Conservation (phyloP, 108 stramenopile genomes). For the Ochromonas danica region DNA sequence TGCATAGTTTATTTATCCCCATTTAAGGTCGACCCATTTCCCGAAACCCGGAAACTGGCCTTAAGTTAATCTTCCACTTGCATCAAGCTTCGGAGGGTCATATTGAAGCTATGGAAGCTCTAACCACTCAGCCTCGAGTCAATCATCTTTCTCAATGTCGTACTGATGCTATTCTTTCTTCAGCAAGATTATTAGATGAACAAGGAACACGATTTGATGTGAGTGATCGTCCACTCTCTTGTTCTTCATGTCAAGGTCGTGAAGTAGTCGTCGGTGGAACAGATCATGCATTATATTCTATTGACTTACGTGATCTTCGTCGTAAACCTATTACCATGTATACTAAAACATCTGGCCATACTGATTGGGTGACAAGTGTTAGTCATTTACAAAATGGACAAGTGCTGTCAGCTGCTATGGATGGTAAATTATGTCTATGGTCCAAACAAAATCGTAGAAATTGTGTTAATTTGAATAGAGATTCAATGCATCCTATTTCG, state of each 20-base stretch:
- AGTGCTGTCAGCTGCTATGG: conserved; percentile 18
- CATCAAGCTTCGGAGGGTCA: no score
- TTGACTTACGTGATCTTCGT: background rate
- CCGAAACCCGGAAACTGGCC: no score
- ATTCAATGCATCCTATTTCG: background rate
- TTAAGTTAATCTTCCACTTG: no score
- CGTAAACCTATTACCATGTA: background rate
- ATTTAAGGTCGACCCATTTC: no score
- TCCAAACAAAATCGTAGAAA: background rate
- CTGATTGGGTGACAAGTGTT: conserved; percentile 25
- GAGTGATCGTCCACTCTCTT: background rate
- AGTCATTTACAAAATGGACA: background rate
- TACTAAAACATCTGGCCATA: conserved; percentile 1
- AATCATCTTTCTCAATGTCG: no score
- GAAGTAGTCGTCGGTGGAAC: conserved; percentile 16
- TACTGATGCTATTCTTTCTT: no score
- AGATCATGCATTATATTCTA: conserved; percentile 20
- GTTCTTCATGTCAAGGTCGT: background rate
- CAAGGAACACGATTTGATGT: background rate
- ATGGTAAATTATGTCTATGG: conserved; percentile 29
- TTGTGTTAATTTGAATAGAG: background rate
- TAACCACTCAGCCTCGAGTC: no score
- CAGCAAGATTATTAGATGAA: no score
- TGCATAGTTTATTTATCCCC: no score
- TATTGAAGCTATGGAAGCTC: no score